A percentile compares a stretch with the other conserved stretches of the same genome.
Evolutionary conservation across 305 asterid genomes (phyloP).

Genomic region (Fraxinus velutina): DNA sequence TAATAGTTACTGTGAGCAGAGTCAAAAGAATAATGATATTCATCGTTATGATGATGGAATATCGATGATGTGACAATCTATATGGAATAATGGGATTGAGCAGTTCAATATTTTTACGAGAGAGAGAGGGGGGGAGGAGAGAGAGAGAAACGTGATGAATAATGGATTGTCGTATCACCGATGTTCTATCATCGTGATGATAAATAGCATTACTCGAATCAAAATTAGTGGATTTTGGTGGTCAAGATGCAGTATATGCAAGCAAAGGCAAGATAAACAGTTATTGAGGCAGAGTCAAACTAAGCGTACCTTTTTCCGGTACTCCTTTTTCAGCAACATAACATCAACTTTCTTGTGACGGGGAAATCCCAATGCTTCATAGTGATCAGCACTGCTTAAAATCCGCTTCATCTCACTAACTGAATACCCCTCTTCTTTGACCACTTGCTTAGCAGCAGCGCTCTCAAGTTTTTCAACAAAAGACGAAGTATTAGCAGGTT

Average conservation of each 20-base stretch:
- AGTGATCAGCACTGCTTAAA: slow-evolving; percentile 66
- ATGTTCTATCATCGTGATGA: too few species aligned
- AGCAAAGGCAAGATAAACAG: not conserved
- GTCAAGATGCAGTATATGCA: not conserved
- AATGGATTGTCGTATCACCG: too few species aligned
- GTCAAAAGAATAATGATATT: not conserved
- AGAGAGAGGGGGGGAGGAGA: too few species aligned
- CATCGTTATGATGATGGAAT: too few species aligned
- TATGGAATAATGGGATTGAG: too few species aligned
- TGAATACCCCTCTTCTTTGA: slow-evolving; percentile 65
- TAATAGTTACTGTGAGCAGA: not conserved
- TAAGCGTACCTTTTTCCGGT: slow-evolving; percentile 70
- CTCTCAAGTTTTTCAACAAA: slow-evolving; percentile 57
- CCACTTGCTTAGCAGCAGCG: slow-evolving; percentile 48
- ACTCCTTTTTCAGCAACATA: slow-evolving; percentile 73
- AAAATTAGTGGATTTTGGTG: not conserved
- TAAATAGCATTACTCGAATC: too few species aligned
- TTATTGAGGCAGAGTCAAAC: not conserved
- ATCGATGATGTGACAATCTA: too few species aligned
- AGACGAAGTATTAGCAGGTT: slow-evolving; percentile 47
- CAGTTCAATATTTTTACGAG: too few species aligned
- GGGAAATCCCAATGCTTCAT: slow-evolving; percentile 85
- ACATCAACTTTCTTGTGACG: slow-evolving; percentile 66
- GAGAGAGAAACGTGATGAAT: too few species aligned
- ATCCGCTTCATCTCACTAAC: slow-evolving; percentile 81